These are phyloP conservation scores for Murraya koenigii DNA, from an alignment of 345 rosid species.

Conservation along the genomic window DNA sequence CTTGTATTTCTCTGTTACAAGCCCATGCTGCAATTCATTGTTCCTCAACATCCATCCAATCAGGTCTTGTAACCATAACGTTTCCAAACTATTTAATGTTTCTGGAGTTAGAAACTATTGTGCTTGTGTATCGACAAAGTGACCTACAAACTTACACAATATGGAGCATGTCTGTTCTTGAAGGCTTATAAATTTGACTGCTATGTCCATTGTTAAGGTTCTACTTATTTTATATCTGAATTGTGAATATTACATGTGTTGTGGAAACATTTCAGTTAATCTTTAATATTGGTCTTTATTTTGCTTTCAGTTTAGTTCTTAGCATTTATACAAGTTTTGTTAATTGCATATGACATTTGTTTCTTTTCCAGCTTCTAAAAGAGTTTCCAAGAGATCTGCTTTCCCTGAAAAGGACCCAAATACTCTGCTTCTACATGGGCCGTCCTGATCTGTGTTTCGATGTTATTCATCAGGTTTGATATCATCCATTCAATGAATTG, in stretches of 20 bases:
- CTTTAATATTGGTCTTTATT: background rate
- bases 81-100: background rate
- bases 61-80: background rate
- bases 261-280: background rate
- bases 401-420: conserved; percentile 75
- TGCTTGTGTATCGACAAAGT: background rate
- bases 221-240: background rate
- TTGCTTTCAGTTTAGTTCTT: conserved; percentile 10
- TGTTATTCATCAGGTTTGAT: conserved; percentile 65
- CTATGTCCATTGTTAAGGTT: background rate
- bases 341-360: conserved; percentile 14
- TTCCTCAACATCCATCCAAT: background rate
- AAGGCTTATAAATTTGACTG: background rate
- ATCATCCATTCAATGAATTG: conserved; percentile 12
- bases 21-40: background rate
- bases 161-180: background rate
- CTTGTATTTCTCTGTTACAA: no score
- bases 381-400: conserved; percentile 70
- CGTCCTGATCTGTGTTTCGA: conserved; percentile 53
- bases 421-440: conserved; percentile 77
- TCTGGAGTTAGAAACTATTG: background rate
- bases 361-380: conserved; percentile 55
- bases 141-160: background rate
- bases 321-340: background rate
- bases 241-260: conserved; percentile 4